Percentiles rank a stretch among this genome's conserved stretches.
These are phyloP conservation scores for Lactifluus rugatus DNA, from an alignment of 768 basidiomycete genomes.

Conservation along the genomic window DNA sequence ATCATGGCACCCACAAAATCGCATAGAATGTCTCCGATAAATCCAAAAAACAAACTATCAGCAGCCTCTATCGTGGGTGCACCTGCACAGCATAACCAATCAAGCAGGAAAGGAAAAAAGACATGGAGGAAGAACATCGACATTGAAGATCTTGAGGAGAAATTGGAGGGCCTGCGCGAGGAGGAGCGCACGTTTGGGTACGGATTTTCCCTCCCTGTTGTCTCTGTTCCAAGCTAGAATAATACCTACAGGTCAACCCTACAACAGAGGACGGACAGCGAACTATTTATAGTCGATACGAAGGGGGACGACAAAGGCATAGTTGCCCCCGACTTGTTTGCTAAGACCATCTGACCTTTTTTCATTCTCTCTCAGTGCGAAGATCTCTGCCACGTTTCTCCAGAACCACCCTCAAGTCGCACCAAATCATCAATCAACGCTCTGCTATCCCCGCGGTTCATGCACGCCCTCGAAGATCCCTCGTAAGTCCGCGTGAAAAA, in stretches of 20 bases:
- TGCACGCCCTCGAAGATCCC: slow-evolving; percentile 36
- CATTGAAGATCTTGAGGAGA: slow-evolving; percentile 66
- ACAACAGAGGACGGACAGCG: slow-evolving; percentile 57
- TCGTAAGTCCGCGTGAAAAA: slow-evolving; percentile 59
- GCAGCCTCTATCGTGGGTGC: slow-evolving; percentile 33
- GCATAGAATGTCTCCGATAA: not conserved
- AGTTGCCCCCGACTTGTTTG: slow-evolving; percentile 17
- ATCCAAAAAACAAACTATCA: slow-evolving; percentile 3
- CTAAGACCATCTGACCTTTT: not conserved
- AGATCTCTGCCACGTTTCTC: slow-evolving; percentile 48
- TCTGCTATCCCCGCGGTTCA: slow-evolving; percentile 81
- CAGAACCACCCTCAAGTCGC: slow-evolving; percentile 46
- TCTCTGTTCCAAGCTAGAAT: not conserved
- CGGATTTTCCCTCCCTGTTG: slow-evolving; percentile 18
- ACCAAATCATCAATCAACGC: slow-evolving; percentile 74
- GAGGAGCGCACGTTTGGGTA: slow-evolving; percentile 79
- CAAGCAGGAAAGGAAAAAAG: slow-evolving; percentile 82
- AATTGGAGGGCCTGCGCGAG: slow-evolving; percentile 64
- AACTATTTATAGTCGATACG: slow-evolving; percentile 74
- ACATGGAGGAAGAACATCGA: slow-evolving; percentile 94
- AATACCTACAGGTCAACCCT: slow-evolving; percentile 40
- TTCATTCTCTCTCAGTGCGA: slow-evolving; percentile 38
- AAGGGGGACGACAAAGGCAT: slow-evolving; percentile 67
- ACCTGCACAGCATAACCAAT: slow-evolving; percentile 53
- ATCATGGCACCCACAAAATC: slow-evolving; percentile 6